Evolutionary conservation across 2,329 filamentous ascomycete species (phyloP).

Genomic region (Pseudocercospora fuligena): DNA sequence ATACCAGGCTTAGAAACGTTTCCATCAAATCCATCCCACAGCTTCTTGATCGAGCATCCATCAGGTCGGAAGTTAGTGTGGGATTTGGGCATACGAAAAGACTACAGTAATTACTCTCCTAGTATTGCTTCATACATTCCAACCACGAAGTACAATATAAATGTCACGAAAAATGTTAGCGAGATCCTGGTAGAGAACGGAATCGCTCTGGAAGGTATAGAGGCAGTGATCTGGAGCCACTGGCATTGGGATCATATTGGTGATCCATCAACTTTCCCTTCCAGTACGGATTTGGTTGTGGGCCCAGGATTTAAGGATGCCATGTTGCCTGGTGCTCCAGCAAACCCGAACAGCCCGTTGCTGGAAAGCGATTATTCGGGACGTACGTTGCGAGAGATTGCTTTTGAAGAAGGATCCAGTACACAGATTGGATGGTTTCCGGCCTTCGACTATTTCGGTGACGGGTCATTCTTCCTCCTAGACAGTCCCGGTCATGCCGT

Average conservation of each 20-base stretch:
- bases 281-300: constrained; percentile 53
- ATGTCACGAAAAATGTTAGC: constrained; percentile 32
- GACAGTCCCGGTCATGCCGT: constrained; percentile 58
- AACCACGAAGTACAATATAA: constrained; percentile 10
- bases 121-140: not conserved
- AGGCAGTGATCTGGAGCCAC: constrained; percentile 51
- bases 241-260: constrained; percentile 56
- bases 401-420: constrained; percentile 38
- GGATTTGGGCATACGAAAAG: constrained; percentile 8
- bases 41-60: constrained; percentile 6
- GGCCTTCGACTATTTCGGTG: constrained; percentile 59
- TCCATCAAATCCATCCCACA: constrained; percentile 5
- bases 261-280: constrained; percentile 54
- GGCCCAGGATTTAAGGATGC: constrained; percentile 56
- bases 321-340: constrained; percentile 54
- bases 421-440: constrained; percentile 48
- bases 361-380: constrained; percentile 18
- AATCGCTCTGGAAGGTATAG: constrained; percentile 38
- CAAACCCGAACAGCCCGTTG: constrained; percentile 12
- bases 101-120: not conserved
- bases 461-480: constrained; percentile 61
- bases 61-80: not conserved
- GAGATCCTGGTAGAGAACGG: constrained; percentile 42
- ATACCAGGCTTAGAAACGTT: constrained; percentile 11
- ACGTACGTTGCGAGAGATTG: constrained; percentile 42